These are phyloP conservation scores for Grifola frondosa DNA, from an alignment of 1,284 basidiomycete species.

Conservation along the genomic window DNA sequence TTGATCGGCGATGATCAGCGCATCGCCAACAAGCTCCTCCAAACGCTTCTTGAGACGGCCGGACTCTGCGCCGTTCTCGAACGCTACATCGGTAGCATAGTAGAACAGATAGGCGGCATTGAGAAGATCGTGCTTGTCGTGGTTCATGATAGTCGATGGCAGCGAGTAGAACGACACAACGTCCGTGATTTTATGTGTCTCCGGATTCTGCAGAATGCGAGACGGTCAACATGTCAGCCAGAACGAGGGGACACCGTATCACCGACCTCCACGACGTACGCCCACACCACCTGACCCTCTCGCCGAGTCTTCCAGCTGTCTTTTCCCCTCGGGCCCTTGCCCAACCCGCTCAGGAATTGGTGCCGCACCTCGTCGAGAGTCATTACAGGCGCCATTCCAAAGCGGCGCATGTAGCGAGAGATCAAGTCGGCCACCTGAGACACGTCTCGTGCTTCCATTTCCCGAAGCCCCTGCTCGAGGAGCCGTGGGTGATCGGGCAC, in stretches of 20 bases:
- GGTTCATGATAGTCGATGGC: slow-evolving; percentile 85
- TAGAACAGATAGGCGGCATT: slow-evolving; percentile 95
- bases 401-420: slow-evolving; percentile 80
- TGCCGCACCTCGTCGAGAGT: slow-evolving; percentile 82
- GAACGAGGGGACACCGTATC: neutral
- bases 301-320: slow-evolving; percentile 48
- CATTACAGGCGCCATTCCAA: slow-evolving; percentile 82
- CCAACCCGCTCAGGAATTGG: slow-evolving; percentile 85
- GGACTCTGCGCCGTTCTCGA: slow-evolving; percentile 59
- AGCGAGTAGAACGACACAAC: slow-evolving; percentile 97
- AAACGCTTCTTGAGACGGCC: slow-evolving; percentile 70
- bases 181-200: slow-evolving; percentile 86
- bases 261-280: slow-evolving; percentile 91
- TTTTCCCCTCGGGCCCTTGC: slow-evolving; percentile 47
- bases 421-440: slow-evolving; percentile 75
- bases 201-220: slow-evolving; percentile 61
- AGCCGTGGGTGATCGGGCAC: slow-evolving; percentile 55
- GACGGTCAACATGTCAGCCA: neutral
- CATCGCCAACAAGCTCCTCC: slow-evolving; percentile 72
- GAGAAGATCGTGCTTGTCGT: slow-evolving; percentile 60
- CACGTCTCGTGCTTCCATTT: slow-evolving; percentile 86
- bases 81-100: slow-evolving; percentile 73
- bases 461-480: slow-evolving; percentile 64
- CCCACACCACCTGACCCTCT: slow-evolving; percentile 89
- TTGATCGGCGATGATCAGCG: slow-evolving; percentile 78